Evolutionary conservation across 2,329 filamentous ascomycete genomes (phyloP).

Genomic region (Penicillium brevicompactum): DNA sequence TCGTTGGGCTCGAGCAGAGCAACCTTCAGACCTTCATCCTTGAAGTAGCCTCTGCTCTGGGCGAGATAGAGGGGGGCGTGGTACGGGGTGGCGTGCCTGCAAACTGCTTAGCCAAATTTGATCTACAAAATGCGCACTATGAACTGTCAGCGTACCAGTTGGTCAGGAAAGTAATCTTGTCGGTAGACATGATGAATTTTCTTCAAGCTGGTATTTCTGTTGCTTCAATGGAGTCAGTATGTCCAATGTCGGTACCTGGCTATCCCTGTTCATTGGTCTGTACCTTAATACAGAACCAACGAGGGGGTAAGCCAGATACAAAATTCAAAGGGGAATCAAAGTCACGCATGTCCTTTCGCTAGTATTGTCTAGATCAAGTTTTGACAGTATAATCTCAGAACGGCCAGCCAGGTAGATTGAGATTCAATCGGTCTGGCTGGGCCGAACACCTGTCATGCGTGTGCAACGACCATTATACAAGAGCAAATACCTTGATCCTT

Average conservation of each 20-base stretch:
- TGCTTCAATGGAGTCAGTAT: conserved; percentile 34
- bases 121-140: neutral
- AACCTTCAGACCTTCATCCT: conserved; percentile 75
- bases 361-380: conserved; percentile 89
- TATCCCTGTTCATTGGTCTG: neutral
- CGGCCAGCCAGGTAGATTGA: conserved; percentile 38
- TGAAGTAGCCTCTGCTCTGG: conserved; percentile 73
- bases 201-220: conserved; percentile 25
- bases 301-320: conserved; percentile 6
- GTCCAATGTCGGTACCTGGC: conserved; percentile 21
- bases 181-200: conserved; percentile 68
- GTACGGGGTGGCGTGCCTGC: conserved; percentile 79
- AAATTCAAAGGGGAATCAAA: conserved; percentile 43
- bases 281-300: conserved; percentile 3
- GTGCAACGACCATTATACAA: conserved; percentile 41
- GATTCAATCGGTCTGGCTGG: conserved; percentile 1
- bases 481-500: conserved; percentile 48
- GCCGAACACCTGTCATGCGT: conserved; percentile 50
- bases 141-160: conserved; percentile 65
- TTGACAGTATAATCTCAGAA: conserved; percentile 77
- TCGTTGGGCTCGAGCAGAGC: conserved; percentile 77
- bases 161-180: conserved; percentile 82
- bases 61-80: conserved; percentile 77
- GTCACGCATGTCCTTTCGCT: conserved; percentile 87
- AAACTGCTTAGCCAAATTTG: conserved; percentile 30